Evolutionary conservation across 495 filamentous ascomycete species (phyloP).

Genomic region (Penicillium bialowiezense): DNA sequence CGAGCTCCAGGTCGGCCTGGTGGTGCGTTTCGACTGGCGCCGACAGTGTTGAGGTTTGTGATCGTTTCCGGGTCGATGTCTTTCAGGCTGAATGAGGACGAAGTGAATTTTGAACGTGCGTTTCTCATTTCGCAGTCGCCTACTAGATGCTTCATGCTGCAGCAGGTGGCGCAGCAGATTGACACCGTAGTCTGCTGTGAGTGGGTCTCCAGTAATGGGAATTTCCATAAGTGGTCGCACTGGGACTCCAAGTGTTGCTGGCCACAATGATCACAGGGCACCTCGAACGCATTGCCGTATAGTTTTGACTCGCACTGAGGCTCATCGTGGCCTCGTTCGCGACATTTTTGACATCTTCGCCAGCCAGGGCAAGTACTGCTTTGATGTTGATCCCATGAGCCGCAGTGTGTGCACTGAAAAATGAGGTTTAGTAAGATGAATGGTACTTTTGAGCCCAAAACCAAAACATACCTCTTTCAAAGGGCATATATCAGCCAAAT

Average conservation of each 20-base stretch:
- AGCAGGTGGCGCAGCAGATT: constrained; percentile 49
- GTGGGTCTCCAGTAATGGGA: constrained; percentile 20
- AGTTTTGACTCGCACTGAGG: constrained; percentile 36
- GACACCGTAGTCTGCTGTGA: constrained; percentile 32
- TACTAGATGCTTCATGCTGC: constrained; percentile 42
- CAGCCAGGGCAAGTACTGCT: constrained; percentile 39
- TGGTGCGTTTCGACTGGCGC: constrained; percentile 1
- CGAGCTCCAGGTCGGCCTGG: background rate
- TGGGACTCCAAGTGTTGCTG: constrained; percentile 41
- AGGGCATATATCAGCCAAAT: constrained; percentile 44
- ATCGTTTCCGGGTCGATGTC: constrained; percentile 34
- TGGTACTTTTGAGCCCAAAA: background rate
- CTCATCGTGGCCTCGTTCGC: constrained; percentile 43
- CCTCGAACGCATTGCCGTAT: constrained; percentile 34
- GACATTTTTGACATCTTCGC: constrained; percentile 44
- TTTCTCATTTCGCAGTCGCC: constrained; percentile 41
- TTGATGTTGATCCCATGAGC: constrained; percentile 37
- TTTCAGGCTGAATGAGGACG: constrained; percentile 35
- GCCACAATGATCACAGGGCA: constrained; percentile 47
- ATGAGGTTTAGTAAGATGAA: constrained; percentile 4
- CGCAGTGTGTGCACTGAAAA: constrained; percentile 40
- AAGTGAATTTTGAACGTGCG: constrained; percentile 16
- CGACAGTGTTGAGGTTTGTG: constrained; percentile 34
- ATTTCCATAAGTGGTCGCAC: constrained; percentile 43
- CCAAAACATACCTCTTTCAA: constrained; percentile 36